Percentiles rank a stretch among this genome's conserved stretches.
Conservation (phyloP, 306 rosid genomes). For the Cucurbita pepo region DNA sequence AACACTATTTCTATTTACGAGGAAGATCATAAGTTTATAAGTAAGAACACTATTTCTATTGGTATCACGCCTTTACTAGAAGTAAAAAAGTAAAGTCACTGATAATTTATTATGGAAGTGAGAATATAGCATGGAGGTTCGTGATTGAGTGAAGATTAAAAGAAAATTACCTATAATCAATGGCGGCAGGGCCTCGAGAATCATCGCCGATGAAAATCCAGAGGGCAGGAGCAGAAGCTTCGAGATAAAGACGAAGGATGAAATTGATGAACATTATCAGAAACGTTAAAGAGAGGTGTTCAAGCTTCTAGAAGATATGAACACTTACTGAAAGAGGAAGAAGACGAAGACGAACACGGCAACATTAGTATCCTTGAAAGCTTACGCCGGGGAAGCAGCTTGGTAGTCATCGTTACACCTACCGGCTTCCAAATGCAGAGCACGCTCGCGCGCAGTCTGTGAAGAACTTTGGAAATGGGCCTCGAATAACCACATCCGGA, state of each 20-base stretch:
- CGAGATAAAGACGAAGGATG: constrained; percentile 11
- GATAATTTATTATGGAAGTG: too few relatives aligned
- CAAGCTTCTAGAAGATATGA: constrained; percentile 19
- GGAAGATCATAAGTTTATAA: too few relatives aligned
- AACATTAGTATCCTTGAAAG: constrained; percentile 19
- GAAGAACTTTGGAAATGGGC: not conserved
- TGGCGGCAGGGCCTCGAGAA: constrained; percentile 43
- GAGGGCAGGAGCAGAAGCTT: constrained; percentile 39
- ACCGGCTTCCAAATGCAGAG: not conserved
- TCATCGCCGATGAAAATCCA: constrained; percentile 22
- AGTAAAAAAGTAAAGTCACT: too few relatives aligned
- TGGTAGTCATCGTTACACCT: constrained; percentile 35
- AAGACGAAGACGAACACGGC: too few relatives aligned
- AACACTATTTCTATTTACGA: not conserved
- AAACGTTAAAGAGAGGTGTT: not conserved
- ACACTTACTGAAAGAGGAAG: not conserved
- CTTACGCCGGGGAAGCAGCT: constrained; percentile 23
- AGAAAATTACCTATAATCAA: constrained; percentile 47
- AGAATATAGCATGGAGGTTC: too few relatives aligned
- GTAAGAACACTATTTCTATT: too few relatives aligned
- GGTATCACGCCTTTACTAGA: too few relatives aligned
- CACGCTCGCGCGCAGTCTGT: not conserved
- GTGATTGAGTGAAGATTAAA: too few relatives aligned
- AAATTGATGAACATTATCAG: not conserved
- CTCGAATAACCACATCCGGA: not conserved